Base-by-base conservation (phyloP, 495 filamentous ascomycete genomes). In the Neurospora africana region DNA sequence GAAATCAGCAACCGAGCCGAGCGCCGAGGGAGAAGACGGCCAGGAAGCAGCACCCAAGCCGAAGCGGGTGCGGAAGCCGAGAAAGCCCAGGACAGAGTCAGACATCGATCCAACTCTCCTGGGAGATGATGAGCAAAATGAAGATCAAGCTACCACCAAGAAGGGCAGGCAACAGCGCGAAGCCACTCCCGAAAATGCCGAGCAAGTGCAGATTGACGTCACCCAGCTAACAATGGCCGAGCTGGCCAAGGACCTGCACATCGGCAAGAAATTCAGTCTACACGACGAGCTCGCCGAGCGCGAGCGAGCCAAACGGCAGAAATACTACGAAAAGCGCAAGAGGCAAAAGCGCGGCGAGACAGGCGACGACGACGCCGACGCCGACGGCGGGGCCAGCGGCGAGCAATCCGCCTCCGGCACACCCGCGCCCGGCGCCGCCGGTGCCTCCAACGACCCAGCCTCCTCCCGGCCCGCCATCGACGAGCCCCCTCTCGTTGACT, bases 231-330 rank as follows among this genome's bases (percentile, higher is more conserved):
- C 89, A 71, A 97, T 99, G 92, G 88, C 86, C 15, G 93, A 97
- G 44, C 81, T 99, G 5, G 92, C 89, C 76, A 90, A 87, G 73
- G 92, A 97, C 76, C 79, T 91, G 35, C 86, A 87, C 33, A 91
- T 91, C 9, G 95, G 95, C 47, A 92, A 89, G 79, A 92, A 89
- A 72, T 98, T 94, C 23, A 91, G 90, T 72, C 88, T 91, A 9
- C 85, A 86, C 72, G 82, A 86, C 70, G 84, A 88, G 77, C 83
- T 89, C 11, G 83, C 84, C 70, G 78, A 84, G 71, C 79, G 85
- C 33, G 78, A 82, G 68, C 79, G 83, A 35, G 76, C 83, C 43
- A 81, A 82, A 72, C 82, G 83, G 19, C 72, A 82, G 43, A 81
- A 77, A 68, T 76, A 76, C 77, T 80, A 76, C 39, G 78, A 82